Evolutionary conservation across 257 asterid species (phyloP).

Genomic region (Perilla frutescens): DNA sequence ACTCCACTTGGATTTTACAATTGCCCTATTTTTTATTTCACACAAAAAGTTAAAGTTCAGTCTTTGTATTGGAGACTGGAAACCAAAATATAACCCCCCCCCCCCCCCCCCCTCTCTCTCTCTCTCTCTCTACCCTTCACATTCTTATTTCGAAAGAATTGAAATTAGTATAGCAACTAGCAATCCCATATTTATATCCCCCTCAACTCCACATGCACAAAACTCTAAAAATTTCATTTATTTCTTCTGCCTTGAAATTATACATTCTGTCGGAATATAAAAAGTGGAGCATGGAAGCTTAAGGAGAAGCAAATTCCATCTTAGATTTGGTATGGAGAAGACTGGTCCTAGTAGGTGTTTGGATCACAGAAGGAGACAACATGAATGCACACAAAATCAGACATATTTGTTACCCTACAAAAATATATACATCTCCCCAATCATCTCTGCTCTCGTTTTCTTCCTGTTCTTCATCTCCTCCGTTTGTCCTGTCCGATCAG

Average conservation of each 20-base stretch:
- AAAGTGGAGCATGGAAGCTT: constrained; percentile 54
- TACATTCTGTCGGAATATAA: constrained; percentile 57
- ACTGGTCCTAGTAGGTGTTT: constrained; percentile 27
- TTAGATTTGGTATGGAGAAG: constrained; percentile 39
- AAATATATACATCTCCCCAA: constrained; percentile 57
- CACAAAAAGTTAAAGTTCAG: constrained; percentile 74
- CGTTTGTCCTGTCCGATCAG: constrained; percentile 56
- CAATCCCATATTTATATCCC: constrained; percentile 55
- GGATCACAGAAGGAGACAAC: constrained; percentile 52
- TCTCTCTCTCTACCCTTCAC: not conserved
- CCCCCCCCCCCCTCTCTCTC: not conserved
- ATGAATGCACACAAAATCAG: constrained; percentile 42
- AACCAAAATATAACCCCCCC: constrained; percentile 43
- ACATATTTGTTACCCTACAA: constrained; percentile 39
- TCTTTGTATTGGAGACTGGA: constrained; percentile 93
- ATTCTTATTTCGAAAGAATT: constrained; percentile 25
- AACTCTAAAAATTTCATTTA: constrained; percentile 43
- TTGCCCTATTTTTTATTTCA: constrained; percentile 18
- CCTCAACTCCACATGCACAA: constrained; percentile 61
- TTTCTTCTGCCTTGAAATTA: constrained; percentile 61
- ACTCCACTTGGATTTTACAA: not conserved
- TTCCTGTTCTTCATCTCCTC: constrained; percentile 52
- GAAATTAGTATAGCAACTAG: not conserved
- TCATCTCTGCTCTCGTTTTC: constrained; percentile 58
- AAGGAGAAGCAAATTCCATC: constrained; percentile 21